phyloP scores from a whole-genome alignment of 2,329 filamentous ascomycete species.

The Epicoccum sorghinum region DNA sequence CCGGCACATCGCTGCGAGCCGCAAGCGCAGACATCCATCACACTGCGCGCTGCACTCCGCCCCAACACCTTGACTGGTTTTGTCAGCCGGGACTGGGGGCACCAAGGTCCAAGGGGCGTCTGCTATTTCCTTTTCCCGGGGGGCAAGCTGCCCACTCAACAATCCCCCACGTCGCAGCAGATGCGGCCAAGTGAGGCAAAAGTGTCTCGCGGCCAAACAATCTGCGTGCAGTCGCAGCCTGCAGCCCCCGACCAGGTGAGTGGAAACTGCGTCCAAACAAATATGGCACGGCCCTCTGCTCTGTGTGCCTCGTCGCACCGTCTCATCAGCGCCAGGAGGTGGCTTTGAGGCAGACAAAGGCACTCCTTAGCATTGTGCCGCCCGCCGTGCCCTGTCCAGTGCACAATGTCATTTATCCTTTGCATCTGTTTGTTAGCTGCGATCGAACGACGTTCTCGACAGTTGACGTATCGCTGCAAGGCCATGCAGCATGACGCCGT shows the following conservation, averaged over 20 bases:
- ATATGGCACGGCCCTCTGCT: slow-evolving; percentile 3
- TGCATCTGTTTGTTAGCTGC: slow-evolving; percentile 2
- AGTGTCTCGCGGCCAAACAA: slow-evolving; percentile 14
- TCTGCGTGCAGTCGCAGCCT: slow-evolving; percentile 3
- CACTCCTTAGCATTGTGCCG: background rate
- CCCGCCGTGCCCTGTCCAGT: background rate
- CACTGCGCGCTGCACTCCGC: slow-evolving; percentile 17
- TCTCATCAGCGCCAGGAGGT: slow-evolving; percentile 13
- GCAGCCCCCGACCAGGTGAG: slow-evolving; percentile 1
- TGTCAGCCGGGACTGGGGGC: slow-evolving; percentile 13
- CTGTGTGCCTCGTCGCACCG: slow-evolving; percentile 15
- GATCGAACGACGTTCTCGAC: slow-evolving; percentile 5
- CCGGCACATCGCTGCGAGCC: background rate
- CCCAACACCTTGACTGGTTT: slow-evolving; percentile 21
- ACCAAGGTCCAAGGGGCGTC: background rate
- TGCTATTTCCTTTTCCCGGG: slow-evolving; percentile 5
- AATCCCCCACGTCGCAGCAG: slow-evolving; percentile 16
- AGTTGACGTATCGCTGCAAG: slow-evolving; percentile 11
- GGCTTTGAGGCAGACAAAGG: slow-evolving; percentile 12
- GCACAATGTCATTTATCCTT: background rate
- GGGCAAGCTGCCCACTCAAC: background rate
- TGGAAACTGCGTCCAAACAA: slow-evolving; percentile 4
- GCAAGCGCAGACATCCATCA: slow-evolving; percentile 23
- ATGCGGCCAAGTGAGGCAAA: slow-evolving; percentile 18
- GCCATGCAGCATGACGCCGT: slow-evolving; percentile 15